phyloP scores from a whole-genome alignment of 2,329 filamentous ascomycete genomes.

The Aureobasidium subglaciale region DNA sequence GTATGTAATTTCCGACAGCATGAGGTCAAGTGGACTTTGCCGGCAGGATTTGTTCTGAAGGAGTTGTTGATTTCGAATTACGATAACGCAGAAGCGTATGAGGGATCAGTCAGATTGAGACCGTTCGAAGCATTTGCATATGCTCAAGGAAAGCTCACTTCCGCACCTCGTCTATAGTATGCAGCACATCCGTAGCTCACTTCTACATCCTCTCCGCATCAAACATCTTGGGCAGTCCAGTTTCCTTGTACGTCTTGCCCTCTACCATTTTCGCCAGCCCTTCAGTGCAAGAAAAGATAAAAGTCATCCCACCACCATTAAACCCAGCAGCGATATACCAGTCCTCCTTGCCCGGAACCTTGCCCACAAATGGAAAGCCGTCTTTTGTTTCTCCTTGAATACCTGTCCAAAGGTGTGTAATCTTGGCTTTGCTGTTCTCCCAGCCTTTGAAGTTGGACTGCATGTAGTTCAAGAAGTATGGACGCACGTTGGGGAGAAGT shows the following conservation, averaged over 20 bases:
- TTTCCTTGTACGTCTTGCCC: slow-evolving; percentile 25
- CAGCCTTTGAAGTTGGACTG: slow-evolving; percentile 45
- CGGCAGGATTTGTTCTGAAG: not conserved
- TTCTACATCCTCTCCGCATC: slow-evolving; percentile 29
- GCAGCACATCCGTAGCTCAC: too few species aligned
- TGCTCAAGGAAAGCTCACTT: not conserved
- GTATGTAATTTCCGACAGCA: not conserved
- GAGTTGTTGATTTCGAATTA: not conserved
- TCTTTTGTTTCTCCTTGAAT: slow-evolving; percentile 49
- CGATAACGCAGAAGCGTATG: not conserved
- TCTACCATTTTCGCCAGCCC: slow-evolving; percentile 50
- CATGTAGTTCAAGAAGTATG: slow-evolving; percentile 40
- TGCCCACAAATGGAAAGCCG: slow-evolving; percentile 40
- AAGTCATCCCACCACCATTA: slow-evolving; percentile 49
- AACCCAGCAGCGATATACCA: slow-evolving; percentile 55
- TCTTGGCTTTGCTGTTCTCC: slow-evolving; percentile 27
- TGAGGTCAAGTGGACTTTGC: not conserved
- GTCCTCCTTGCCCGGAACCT: slow-evolving; percentile 35
- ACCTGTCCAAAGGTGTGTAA: slow-evolving; percentile 33
- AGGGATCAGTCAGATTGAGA: not conserved
- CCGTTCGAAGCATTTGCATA: not conserved
- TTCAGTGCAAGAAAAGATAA: slow-evolving; percentile 44
- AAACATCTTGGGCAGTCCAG: slow-evolving; percentile 51
- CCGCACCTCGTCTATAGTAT: not conserved
- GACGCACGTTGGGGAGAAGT: slow-evolving; percentile 44